Evolutionary conservation across 148 eudicot genomes (phyloP), one percentile per base, ranked within the genome.

Genomic region (Cornus suecica): DNA sequence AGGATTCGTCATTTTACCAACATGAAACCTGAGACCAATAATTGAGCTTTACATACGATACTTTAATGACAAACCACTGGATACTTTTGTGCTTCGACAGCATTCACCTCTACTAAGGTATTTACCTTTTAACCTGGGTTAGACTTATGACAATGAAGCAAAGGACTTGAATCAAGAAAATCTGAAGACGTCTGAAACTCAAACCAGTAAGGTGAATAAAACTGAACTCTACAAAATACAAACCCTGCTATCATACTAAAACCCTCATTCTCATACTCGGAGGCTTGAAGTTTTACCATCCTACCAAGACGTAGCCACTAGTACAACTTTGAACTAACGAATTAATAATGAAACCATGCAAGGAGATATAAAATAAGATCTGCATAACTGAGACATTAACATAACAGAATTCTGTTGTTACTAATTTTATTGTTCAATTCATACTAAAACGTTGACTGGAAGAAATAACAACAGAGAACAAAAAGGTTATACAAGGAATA

Each of bases 401-500:
- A n/a, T 51, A 16, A 71, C 31, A 31, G 51, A 63, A 45, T 11
- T 70, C 63, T 62, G 28, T 58, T 58, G 23, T 20, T 65, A 29
- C 32, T 18, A 18, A 11, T 65, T 71, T 48, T 32, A n/a, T 24
- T 30, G 24, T 10, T 56, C 7, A 10, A 25, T 65, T 71, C 37
- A 65, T 45, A 41, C 56, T 66, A 66, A 66, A 27, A 20, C 69
- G n/a, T 37, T 15, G 9, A n/a, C 42, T 11, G 29, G 51, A 34
- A 32, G n/a, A 48, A 72, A 37, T 5, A 16, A 48, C 23, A 52
- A 72, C 65, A 67, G 37, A 74, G 34, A 52, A 23, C 54, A 22
- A 32, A n/a, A 62, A 52, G 23, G 29, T 45, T 71, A 64, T 72
- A 69, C 4, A 74, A 75, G 51, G 70, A 68, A 68, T 74, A 58